A percentile compares a stretch with the other conserved stretches of the same genome.
Conservation (phyloP, 208 protist genomes). For the Kentomonas sorsogonicus region DNA sequence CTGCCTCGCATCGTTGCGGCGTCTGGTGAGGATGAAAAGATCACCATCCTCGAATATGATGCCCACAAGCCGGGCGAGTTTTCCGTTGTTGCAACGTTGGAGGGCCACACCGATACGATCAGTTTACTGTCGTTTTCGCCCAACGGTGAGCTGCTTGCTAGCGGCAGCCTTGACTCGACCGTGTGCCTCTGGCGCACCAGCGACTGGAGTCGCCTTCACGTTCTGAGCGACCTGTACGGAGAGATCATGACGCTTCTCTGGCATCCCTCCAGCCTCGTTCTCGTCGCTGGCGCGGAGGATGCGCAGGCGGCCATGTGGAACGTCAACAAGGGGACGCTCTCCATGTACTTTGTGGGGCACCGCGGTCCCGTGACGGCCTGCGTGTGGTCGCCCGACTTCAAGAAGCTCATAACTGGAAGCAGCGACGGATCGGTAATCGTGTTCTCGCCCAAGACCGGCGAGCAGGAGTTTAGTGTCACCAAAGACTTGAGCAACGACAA, state of each 20-base stretch:
- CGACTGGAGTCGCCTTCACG: constrained; percentile 71
- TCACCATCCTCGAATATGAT: constrained; percentile 68
- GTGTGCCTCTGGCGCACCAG: constrained; percentile 69
- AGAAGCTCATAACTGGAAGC: constrained; percentile 86
- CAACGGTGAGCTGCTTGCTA: constrained; percentile 71
- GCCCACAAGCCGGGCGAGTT: background rate
- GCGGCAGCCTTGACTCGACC: constrained; percentile 62
- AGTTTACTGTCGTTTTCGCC: constrained; percentile 78
- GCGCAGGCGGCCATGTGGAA: constrained; percentile 94
- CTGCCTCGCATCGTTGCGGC: constrained; percentile 46
- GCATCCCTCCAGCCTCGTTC: constrained; percentile 90
- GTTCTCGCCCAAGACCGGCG: constrained; percentile 89
- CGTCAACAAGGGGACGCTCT: constrained; percentile 67
- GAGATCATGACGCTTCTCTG: constrained; percentile 85
- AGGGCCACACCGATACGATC: constrained; percentile 76
- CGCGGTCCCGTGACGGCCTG: constrained; percentile 72
- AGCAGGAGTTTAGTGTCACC: constrained; percentile 41
- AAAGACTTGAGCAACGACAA: constrained; percentile 74
- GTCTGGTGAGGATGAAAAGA: constrained; percentile 66
- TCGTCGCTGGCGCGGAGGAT: constrained; percentile 88
- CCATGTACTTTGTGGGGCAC: constrained; percentile 92
- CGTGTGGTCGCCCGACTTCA: constrained; percentile 82
- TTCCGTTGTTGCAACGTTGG: constrained; percentile 22
- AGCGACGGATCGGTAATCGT: constrained; percentile 87
- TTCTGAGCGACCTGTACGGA: constrained; percentile 78